These are phyloP conservation scores for Tremella mesenterica DNA, from an alignment of 768 basidiomycete genomes.

Conservation along the genomic window DNA sequence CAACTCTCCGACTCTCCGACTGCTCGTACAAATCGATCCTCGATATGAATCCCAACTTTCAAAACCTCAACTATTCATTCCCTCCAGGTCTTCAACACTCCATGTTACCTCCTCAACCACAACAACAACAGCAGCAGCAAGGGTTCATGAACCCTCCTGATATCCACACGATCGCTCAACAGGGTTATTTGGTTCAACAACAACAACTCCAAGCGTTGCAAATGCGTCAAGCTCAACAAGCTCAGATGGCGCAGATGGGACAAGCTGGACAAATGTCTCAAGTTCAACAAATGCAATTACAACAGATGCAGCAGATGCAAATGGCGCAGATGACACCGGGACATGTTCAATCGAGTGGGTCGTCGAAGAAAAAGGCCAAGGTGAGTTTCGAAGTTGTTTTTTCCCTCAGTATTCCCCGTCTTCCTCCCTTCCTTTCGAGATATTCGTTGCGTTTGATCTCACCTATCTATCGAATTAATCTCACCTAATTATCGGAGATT, in stretches of 20 bases:
- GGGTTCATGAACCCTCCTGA: constrained; percentile 13
- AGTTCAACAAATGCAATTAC: constrained; percentile 7
- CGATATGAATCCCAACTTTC: too few relatives aligned
- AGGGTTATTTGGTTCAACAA: constrained; percentile 19
- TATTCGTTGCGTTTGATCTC: background rate
- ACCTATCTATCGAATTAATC: background rate
- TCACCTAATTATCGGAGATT: background rate
- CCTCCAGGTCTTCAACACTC: too few relatives aligned
- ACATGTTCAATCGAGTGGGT: background rate
- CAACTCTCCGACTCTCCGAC: too few relatives aligned
- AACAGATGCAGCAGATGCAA: background rate
- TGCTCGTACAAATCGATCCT: too few relatives aligned
- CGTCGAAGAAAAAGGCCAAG: background rate
- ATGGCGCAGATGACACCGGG: background rate
- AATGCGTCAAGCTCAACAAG: background rate
- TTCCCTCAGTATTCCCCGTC: too few relatives aligned
- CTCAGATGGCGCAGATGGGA: constrained; percentile 1
- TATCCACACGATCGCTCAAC: constrained; percentile 18
- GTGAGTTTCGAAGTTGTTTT: too few relatives aligned
- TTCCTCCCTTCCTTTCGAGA: background rate
- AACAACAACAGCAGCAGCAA: constrained; percentile 1
- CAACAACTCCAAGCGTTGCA: constrained; percentile 14
- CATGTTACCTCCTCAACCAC: too few relatives aligned
- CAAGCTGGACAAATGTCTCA: background rate
- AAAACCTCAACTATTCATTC: too few relatives aligned